These are phyloP conservation scores for Nephelium lappaceum DNA, from an alignment of 345 rosid genomes.

Conservation along the genomic window DNA sequence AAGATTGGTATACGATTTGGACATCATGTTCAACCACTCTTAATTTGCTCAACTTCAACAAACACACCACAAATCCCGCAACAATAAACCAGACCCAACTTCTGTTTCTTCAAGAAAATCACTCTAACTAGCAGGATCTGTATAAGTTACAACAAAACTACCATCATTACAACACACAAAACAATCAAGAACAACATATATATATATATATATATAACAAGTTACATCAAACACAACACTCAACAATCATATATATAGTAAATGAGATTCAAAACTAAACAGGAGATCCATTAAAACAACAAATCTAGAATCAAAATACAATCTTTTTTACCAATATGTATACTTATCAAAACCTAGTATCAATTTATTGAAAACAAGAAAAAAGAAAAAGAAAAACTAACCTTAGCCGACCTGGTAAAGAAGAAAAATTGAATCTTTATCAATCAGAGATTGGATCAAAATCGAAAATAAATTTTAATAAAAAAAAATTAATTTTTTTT, in stretches of 20 bases:
- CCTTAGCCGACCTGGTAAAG: slow-evolving; percentile 33
- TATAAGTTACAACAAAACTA: slow-evolving; percentile 31
- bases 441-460: slow-evolving; percentile 33
- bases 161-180: slow-evolving; percentile 14
- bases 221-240: slow-evolving; percentile 19
- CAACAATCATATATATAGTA: slow-evolving; percentile 2
- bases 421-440: slow-evolving; percentile 15
- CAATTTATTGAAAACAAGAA: slow-evolving; percentile 10
- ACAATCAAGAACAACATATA: slow-evolving; percentile 17
- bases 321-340: slow-evolving; percentile 4
- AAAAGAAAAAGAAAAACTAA: neutral
- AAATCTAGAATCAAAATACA: neutral
- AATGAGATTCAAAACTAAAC: slow-evolving; percentile 25
- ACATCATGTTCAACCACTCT: slow-evolving; percentile 53
- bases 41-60: slow-evolving; percentile 21
- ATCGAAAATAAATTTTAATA: neutral
- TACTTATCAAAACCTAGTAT: neutral
- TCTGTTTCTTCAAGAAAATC: slow-evolving; percentile 15
- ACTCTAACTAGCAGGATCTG: slow-evolving; percentile 45
- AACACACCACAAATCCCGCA: slow-evolving; percentile 32
- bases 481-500: neutral
- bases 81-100: slow-evolving; percentile 23
- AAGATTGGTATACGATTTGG: slow-evolving; percentile 73
- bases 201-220: neutral
- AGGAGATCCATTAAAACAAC: slow-evolving; percentile 5